Conservation (phyloP, 352 stramenopile genomes). For the Pythium aquatile region DNA sequence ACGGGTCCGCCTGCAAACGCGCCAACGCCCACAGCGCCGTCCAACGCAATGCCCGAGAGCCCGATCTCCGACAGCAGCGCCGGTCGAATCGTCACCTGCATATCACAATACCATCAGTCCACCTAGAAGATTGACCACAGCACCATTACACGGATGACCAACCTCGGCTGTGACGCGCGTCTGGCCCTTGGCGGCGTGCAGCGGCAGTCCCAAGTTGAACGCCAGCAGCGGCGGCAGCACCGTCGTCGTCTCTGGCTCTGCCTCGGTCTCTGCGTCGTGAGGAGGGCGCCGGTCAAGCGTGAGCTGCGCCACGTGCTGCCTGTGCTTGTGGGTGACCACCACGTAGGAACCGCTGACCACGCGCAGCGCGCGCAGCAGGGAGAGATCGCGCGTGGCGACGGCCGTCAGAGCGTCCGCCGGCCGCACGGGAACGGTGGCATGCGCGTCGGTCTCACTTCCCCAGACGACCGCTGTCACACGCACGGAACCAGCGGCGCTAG, state of each 20-base stretch:
- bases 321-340: constrained; percentile 3
- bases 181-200: constrained; percentile 32
- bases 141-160: background rate
- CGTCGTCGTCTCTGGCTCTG: constrained; percentile 12
- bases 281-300: background rate
- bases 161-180: constrained; percentile 34
- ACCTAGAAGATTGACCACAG: background rate
- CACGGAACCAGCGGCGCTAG: background rate
- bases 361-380: constrained; percentile 18
- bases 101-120: background rate
- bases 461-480: constrained; percentile 22
- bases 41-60: constrained; percentile 21
- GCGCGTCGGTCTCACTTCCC: background rate
- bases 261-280: background rate
- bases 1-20: background rate
- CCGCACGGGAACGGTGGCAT: too few species aligned
- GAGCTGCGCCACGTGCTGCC: constrained; percentile 17
- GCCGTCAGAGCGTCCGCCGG: constrained; percentile 1
- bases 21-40: background rate
- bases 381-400: constrained; percentile 15
- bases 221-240: constrained; percentile 68
- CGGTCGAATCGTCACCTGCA: constrained; percentile 39
- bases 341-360: constrained; percentile 27
- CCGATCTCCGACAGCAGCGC: constrained; percentile 50
- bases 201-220: constrained; percentile 67